Conservation (phyloP, 1,284 basidiomycete species). For the Ceratobasidium sp. region DNA sequence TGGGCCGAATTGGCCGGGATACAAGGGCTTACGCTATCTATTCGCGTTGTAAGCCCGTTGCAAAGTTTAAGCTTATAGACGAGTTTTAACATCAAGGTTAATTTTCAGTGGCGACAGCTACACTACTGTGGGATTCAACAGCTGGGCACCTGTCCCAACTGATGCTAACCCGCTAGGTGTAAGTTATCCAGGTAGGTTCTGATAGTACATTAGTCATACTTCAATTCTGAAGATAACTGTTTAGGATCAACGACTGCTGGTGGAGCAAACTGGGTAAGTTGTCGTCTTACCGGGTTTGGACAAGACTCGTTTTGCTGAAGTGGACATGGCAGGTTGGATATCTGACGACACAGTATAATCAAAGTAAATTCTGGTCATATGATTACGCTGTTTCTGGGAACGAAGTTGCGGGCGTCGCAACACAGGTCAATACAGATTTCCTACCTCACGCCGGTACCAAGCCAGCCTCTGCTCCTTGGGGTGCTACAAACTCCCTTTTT, state of each 20-base stretch:
- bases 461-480: constrained; percentile 31
- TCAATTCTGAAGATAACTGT: neutral
- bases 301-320: neutral
- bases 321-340: constrained; percentile 9
- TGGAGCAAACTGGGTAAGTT: constrained; percentile 35
- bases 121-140: constrained; percentile 32
- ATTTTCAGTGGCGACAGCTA: constrained; percentile 35
- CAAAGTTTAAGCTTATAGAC: too few species aligned
- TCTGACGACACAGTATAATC: constrained; percentile 37
- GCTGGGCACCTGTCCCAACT: constrained; percentile 24
- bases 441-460: constrained; percentile 32
- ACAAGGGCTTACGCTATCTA: constrained; percentile 33
- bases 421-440: constrained; percentile 27
- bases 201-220: neutral
- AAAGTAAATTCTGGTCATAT: constrained; percentile 37
- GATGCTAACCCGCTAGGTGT: constrained; percentile 32
- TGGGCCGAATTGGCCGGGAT: constrained; percentile 35
- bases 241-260: constrained; percentile 27
- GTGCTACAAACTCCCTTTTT: constrained; percentile 30
- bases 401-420: constrained; percentile 13
- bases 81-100: neutral
- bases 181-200: constrained; percentile 20
- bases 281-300: neutral
- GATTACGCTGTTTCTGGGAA: constrained; percentile 36
- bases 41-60: constrained; percentile 29